These are phyloP conservation scores for Talaromyces sp. DNA, from an alignment of 2,329 filamentous ascomycete genomes.

Conservation along the genomic window DNA sequence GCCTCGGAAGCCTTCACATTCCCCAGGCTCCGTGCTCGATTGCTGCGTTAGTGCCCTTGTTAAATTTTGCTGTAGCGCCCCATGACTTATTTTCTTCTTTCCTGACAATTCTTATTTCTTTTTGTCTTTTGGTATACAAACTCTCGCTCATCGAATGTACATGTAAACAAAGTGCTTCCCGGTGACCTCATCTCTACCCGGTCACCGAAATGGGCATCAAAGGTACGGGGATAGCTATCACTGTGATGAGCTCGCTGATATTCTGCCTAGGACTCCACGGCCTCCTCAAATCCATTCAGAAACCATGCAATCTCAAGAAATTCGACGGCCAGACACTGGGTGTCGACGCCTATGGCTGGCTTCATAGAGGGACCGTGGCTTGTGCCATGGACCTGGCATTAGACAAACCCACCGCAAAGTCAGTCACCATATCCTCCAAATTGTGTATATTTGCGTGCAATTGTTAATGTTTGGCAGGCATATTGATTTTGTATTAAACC, in stretches of 20 bases:
- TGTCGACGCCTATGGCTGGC: constrained; percentile 97
- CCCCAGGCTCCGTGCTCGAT: background rate
- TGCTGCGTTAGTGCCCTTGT: background rate
- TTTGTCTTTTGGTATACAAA: constrained; percentile 5
- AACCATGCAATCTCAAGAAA: constrained; percentile 77
- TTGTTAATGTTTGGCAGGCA: constrained; percentile 51
- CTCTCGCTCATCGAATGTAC: constrained; percentile 10
- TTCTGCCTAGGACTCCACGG: constrained; percentile 69
- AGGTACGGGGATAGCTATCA: constrained; percentile 23
- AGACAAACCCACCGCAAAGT: constrained; percentile 83
- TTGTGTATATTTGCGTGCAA: background rate
- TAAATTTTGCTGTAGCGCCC: background rate
- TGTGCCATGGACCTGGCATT: constrained; percentile 88
- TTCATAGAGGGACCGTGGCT: constrained; percentile 84
- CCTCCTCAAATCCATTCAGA: constrained; percentile 93
- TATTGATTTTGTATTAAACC: constrained; percentile 82
- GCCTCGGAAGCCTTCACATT: constrained; percentile 6
- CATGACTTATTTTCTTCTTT: constrained; percentile 4
- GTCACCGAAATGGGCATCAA: constrained; percentile 40
- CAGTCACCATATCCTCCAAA: constrained; percentile 29
- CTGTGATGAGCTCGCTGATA: constrained; percentile 8
- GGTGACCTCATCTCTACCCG: constrained; percentile 20
- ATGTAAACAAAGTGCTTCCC: constrained; percentile 22
- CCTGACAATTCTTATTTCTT: constrained; percentile 9
- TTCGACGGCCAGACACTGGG: constrained; percentile 82